Evolutionary conservation across 768 basidiomycete genomes (phyloP).

Genomic region (Kwoniella mangroviensis): DNA sequence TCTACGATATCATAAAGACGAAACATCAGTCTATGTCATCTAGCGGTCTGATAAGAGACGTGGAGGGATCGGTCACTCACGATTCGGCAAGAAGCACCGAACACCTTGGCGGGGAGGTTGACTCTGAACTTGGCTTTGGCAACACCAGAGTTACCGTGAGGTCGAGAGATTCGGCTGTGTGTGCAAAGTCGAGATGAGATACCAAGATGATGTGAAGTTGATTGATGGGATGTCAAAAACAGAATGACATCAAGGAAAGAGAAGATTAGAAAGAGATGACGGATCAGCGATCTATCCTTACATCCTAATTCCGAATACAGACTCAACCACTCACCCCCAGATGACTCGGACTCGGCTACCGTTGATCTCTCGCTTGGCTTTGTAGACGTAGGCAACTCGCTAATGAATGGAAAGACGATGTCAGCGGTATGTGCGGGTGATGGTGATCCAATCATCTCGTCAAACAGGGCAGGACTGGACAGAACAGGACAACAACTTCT

Average conservation of each 20-base stretch:
- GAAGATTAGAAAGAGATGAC: neutral
- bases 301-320: too few species aligned
- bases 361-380: constrained; percentile 89
- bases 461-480: constrained; percentile 8
- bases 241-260: neutral
- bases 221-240: neutral
- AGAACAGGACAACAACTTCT: neutral
- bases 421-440: too few species aligned
- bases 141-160: constrained; percentile 92
- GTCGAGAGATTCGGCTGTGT: constrained; percentile 81
- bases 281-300: neutral
- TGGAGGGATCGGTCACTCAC: constrained; percentile 35
- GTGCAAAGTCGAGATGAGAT: neutral
- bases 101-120: constrained; percentile 92
- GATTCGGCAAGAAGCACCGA: constrained; percentile 77
- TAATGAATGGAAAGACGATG: constrained; percentile 51
- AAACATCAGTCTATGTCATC: too few species aligned
- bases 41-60: neutral
- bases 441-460: neutral
- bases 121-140: constrained; percentile 95
- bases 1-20: constrained; percentile 29
- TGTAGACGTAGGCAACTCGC: constrained; percentile 98
- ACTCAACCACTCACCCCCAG: constrained; percentile 72
- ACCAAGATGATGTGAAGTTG: too few species aligned
- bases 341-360: constrained; percentile 97